Base-by-base conservation (phyloP, 306 rosid species). In the Hippophae rhamnoides region DNA sequence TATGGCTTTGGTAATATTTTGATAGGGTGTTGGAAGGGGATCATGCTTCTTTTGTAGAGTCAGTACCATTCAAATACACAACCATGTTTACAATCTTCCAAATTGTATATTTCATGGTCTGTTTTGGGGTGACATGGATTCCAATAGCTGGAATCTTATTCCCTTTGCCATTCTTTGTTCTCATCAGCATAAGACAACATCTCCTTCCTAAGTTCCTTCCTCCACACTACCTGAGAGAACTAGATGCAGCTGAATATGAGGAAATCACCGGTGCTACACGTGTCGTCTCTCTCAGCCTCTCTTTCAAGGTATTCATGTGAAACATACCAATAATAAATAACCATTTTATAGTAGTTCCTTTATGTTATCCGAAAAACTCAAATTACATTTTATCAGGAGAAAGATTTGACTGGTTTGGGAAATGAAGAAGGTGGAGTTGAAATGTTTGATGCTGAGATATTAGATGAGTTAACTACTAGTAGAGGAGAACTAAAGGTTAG, bases 81-180 rank as follows among this genome's bases (percentile, higher is more conserved):
- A 69, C 79, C 10, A 52, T 69, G 13, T 88, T 88, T 72, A 88
- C 94, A 42, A 63, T 85, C 47, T 82, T 88, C 75, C 96, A 88
- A 65, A 61, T 83, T 41, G 58, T 82, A 9, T 88, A 88, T 67
- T 67, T 88, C 64, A 74, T 88, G 76, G 27, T 77, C 64, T 88
- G 96, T 58, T 87, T 57, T 7, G 97, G 90, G 3, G 73, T 84
- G 64, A 90, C 94, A 43, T 85, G 94, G 96, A 83, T 89, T 72
- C 96, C 96, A 5, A 68, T 89, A 45, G 96, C 96, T 50, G 96
- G 96, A 64, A 82, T 85, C 60, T 60, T 89, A 70, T 89, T 89
- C 71, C 96, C 94, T 11, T 61, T 83, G 73, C 96, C 89, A 13
- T 89, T 85, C 79, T 85, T 89, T 79, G 65, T 83, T 52, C 74